phyloP scores from a whole-genome alignment of 2,329 filamentous ascomycete genomes.

The Verticillium isaacii region DNA sequence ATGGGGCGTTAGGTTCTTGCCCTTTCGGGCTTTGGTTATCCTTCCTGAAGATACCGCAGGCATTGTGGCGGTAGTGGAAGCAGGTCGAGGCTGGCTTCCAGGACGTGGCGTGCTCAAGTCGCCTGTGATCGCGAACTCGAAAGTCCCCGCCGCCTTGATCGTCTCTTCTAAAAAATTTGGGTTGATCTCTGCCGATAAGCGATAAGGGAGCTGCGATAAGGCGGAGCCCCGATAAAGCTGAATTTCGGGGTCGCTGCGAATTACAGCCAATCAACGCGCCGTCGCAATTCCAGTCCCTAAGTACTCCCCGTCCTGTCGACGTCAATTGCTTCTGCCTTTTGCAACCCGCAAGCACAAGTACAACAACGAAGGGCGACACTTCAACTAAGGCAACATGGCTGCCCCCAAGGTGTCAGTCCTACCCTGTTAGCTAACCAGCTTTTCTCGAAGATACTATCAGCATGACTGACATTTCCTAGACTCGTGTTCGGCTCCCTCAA shows the following conservation, averaged over 20 bases:
- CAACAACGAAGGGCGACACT: not conserved
- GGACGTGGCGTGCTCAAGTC: not conserved
- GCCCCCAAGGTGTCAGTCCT: constrained; percentile 41
- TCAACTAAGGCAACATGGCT: constrained; percentile 30
- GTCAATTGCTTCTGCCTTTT: not conserved
- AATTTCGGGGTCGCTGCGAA: not conserved
- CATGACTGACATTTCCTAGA: constrained; percentile 31
- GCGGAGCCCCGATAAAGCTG: not conserved
- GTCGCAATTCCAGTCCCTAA: constrained; percentile 4
- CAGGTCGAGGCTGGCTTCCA: not conserved
- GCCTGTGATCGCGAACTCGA: constrained; percentile 8
- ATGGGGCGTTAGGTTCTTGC: constrained; percentile 66
- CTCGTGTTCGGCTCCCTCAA: constrained; percentile 81
- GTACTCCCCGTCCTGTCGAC: not conserved
- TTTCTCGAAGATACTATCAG: not conserved
- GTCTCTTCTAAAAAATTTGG: constrained; percentile 14
- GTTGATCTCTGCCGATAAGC: constrained; percentile 13
- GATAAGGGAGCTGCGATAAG: constrained; percentile 9
- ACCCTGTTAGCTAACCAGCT: not conserved
- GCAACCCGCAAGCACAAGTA: not conserved
- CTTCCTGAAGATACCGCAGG: constrained; percentile 59
- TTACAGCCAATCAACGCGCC: not conserved
- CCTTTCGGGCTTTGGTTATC: constrained; percentile 65
- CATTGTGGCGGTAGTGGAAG: constrained; percentile 42
- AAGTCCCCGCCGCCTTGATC: constrained; percentile 8